These are phyloP conservation scores for Candida smagusa DNA, from an alignment of 1,139 yeast species.

Conservation along the genomic window DNA sequence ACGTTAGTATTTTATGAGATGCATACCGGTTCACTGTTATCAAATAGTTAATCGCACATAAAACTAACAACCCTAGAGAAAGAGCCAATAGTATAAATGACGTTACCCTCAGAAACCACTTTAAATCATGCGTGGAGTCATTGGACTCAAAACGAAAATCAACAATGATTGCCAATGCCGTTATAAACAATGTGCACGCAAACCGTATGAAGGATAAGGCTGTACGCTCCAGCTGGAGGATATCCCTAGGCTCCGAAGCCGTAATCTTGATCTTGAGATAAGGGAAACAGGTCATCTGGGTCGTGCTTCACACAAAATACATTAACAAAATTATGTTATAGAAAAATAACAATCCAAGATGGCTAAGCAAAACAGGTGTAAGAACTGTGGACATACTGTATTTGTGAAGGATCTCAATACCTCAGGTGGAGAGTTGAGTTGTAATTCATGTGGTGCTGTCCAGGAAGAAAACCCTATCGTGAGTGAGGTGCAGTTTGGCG, in stretches of 20 bases:
- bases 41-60: conserved; percentile 46
- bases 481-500: conserved; percentile 92
- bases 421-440: conserved; percentile 75
- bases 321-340: background rate
- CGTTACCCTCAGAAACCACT: conserved; percentile 27
- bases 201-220: conserved; percentile 52
- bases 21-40: conserved; percentile 47
- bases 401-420: conserved; percentile 36
- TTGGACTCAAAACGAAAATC: conserved; percentile 46
- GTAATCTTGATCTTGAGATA: conserved; percentile 36
- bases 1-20: conserved; percentile 38
- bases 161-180: conserved; percentile 51
- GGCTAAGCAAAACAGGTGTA: conserved; percentile 20
- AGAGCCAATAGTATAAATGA: conserved; percentile 39
- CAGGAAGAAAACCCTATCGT: conserved; percentile 92
- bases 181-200: conserved; percentile 46
- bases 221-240: conserved; percentile 59
- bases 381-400: conserved; percentile 31
- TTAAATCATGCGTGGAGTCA: conserved; percentile 4
- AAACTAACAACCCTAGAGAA: conserved; percentile 36
- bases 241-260: conserved; percentile 60
- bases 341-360: conserved; percentile 11
- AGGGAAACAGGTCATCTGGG: too few relatives aligned
- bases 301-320: background rate
- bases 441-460: conserved; percentile 81